Base-by-base conservation (phyloP, 2,329 filamentous ascomycete species). In the Penicillium digitatum region DNA sequence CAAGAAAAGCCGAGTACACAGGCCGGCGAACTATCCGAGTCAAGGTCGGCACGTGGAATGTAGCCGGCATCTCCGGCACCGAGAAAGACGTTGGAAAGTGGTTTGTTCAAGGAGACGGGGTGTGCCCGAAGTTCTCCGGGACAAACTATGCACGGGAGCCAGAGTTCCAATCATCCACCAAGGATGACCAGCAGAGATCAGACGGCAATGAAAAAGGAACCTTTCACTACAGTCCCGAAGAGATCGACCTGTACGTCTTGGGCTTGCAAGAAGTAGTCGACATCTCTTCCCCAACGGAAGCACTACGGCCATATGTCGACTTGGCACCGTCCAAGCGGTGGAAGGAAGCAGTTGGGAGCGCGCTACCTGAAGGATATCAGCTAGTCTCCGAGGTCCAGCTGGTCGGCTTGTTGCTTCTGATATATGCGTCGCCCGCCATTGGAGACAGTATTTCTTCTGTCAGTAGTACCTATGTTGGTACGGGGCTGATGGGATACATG, bases 11-110 rank as follows among this genome's bases (percentile, higher is more conserved):
- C 46, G 92, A 97, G 71, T 99, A 92, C 71, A 87, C 88, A 26
- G 83, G 86, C 35, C 83, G 86, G 40, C 86, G 86, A 69, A 82
- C 82, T 48, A 84, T 96, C 63, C 87, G 86, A 61, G 83, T 99
- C 72, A 96, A 96, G 74, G 82, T 99, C 48, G 94, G 93, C 39
- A 88, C 89, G 0, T 99, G 94, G 94, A 99, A 99, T 73, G 90
- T 96, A 16, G 94, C 91, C 4, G 86, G 87, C 1, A 86, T 88
- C 61, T 85, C 89, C 12, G 90, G 89, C 24, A 91, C 90, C 0
- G 91, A 96, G 72, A 89, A 90, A 62, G 94, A 97, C 69, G 77
- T 99, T 5, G 88, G 85, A 8, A 84, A 83, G 31, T 99, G 94
- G 94, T 96, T 99, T 70, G 82, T 95, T 8, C 79, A 85, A 11